phyloP scores from a whole-genome alignment of 2,329 filamentous ascomycete genomes.

The Colletotrichum abscissum region DNA sequence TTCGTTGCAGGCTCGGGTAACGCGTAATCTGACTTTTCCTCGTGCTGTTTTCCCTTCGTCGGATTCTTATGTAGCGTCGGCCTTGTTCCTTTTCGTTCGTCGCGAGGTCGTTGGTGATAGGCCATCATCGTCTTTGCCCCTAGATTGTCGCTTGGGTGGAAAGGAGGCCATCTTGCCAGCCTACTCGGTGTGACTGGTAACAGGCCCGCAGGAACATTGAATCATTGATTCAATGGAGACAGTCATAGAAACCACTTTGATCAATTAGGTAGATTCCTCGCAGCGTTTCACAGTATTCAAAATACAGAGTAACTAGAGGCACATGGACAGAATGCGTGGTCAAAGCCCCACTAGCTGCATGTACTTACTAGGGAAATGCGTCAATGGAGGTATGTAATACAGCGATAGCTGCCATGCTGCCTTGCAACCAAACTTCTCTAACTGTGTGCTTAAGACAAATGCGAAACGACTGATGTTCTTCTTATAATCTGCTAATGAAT shows the following conservation, averaged over 20 bases:
- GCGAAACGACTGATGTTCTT: no score
- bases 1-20: slow-evolving; percentile 19
- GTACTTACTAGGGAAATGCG: not conserved
- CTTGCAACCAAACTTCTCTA: no score
- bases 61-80: no score
- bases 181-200: not conserved
- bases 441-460: no score
- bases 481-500: no score
- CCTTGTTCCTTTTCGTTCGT: no score
- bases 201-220: not conserved
- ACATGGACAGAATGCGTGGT: not conserved
- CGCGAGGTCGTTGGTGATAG: no score
- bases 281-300: not conserved
- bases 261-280: no score
- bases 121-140: not conserved
- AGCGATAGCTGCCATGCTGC: not conserved
- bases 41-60: no score
- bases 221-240: not conserved
- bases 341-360: not conserved
- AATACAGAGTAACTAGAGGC: not conserved
- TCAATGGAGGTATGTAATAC: not conserved
- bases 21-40: not conserved
- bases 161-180: not conserved
- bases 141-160: not conserved
- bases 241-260: not conserved